Conservation (phyloP, 257 asterid species). For the Nicotiana otophora region DNA sequence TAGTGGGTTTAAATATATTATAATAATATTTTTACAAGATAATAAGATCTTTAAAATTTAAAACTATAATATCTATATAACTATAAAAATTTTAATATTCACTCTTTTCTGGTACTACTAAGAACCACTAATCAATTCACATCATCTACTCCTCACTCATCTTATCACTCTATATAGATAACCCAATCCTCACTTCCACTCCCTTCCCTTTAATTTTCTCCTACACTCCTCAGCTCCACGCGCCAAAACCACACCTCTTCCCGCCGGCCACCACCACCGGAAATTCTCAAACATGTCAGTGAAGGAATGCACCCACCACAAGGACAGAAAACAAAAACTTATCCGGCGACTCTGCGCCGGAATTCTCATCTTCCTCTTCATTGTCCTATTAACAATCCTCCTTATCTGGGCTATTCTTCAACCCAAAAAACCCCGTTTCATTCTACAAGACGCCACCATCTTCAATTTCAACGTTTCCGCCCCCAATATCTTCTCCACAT, state of each 20-base stretch:
- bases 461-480: slow-evolving; percentile 79
- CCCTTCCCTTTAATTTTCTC: neutral
- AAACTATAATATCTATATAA: no score
- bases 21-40: no score
- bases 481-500: slow-evolving; percentile 67
- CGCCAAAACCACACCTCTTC: neutral
- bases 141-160: neutral
- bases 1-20: no score
- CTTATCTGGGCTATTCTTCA: slow-evolving; percentile 69
- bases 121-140: no score
- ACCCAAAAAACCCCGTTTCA: slow-evolving; percentile 73
- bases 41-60: no score
- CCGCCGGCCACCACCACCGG: slow-evolving; percentile 8
- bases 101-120: no score
- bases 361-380: slow-evolving; percentile 37
- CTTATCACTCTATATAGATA: neutral
- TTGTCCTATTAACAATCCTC: slow-evolving; percentile 49
- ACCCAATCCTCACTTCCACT: neutral
- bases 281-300: slow-evolving; percentile 30
- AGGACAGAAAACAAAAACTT: slow-evolving; percentile 19
- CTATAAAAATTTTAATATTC: no score
- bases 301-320: slow-evolving; percentile 74
- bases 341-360: slow-evolving; percentile 31
- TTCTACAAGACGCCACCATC: slow-evolving; percentile 92
- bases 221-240: neutral